Evolutionary conservation across 2,329 filamentous ascomycete genomes (phyloP), one percentile per base, ranked within the genome.

Genomic region (Fusarium burgessii): DNA sequence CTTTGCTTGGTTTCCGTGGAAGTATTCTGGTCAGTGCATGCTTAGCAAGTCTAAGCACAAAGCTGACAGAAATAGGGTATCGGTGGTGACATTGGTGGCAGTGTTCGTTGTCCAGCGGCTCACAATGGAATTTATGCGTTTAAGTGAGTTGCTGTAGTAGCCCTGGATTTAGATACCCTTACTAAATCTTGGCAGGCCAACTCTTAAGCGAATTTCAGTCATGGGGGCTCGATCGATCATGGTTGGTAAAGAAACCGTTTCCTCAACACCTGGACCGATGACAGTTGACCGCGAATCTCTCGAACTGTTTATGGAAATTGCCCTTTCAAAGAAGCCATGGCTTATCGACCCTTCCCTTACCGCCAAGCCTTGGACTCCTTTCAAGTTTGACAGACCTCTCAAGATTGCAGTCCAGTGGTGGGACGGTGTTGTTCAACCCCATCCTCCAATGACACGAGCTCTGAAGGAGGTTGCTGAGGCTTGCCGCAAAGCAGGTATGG

Each of bases 361-460:
- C 4, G 75, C 67, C 32, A 80, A 76, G 27, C 67, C 72, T 72
- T 86, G 54, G 80, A 84, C 60, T 38, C 80, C 58, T 68, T 77
- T 78, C 56, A 77, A 58, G 2, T 79, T 80, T 23, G 71, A 59
- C 11, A 72, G 71, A 62, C 89, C 86, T 66, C 78, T 91, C 9
- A 89, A 87, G 72, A 82, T 93, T n/a, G 91, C 85, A 0, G 83
- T 90, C 3, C 79, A 90, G 47, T 85, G 86, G 82, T 83, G 88
- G 77, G 89, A 91, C 63, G 87, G 85, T 0, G 82, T 91, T 14
- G 87, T 91, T 1, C 84, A 82, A 69, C 88, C 88, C 2, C 89
- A 90, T 63, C 89, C 89, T 0, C 89, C 89, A 1, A 83, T 91
- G 40, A 80, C 80, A 2, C 80, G 90, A 42, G 90, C 89, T 2